Base-by-base conservation (phyloP, 2,329 filamentous ascomycete species). In the Lachnellula occidentalis region DNA sequence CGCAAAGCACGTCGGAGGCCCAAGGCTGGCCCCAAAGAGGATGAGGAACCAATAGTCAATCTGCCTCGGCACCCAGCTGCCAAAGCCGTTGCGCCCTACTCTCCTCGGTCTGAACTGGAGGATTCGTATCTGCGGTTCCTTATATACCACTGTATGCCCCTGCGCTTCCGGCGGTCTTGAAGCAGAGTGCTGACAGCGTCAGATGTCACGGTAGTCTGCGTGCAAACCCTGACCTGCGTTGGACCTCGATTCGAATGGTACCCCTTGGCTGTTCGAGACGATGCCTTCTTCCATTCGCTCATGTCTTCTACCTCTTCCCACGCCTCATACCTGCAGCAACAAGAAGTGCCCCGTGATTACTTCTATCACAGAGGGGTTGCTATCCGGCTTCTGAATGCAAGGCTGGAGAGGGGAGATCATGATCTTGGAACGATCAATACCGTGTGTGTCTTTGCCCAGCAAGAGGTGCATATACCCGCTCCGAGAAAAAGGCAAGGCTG, bases 231-330 rank as follows among this genome's bases (percentile, higher is more conserved):
- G 5, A 60, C 57, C 9, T 54, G 48, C 34, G 55, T 58, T 27
- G 61, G 61, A 7, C 60, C 60, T 11, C 52, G 61, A 43, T 60
- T 58, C 34, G 58, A 62, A 50, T 64, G 61, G 60, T 62, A 61
- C 43, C 60, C 58, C 14, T 48, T 64, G 9, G 59, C 57, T 15
- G 55, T 62, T 5, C 48, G 56, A 31, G 58, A 64, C 49, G 52
- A 59, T 43, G 58, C 58, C 6, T 62, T 62, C 54, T 64, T 64
- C 48, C 60, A 64, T 54, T 56, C 55, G 12, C 19, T 62, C 8
- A 59, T 64, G 37, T 57, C 60, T n/a, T 57, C 53, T 8, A 56
- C 52, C 5, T 57, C 54, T 4, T 57, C 60, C 17, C 61, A 62
- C 50, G 57, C 57, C 5, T 54, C 60, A 27, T 60, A 60, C 37